Conservation (phyloP, 208 protist genomes). For the Leishmania aethiopica region DNA sequence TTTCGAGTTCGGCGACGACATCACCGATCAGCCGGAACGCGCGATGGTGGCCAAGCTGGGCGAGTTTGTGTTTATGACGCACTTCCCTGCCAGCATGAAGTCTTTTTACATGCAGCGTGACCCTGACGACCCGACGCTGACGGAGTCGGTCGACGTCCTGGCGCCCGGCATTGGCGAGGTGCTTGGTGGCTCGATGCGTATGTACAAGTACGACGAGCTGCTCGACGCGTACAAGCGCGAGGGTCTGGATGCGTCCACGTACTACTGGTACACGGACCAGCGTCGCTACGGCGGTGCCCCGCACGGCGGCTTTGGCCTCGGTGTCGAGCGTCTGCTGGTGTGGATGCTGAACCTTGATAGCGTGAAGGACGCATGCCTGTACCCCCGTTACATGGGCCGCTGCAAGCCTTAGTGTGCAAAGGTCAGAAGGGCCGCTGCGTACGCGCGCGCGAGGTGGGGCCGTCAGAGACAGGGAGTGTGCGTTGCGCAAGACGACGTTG, state of each 20-base stretch:
- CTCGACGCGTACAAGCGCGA: slow-evolving; percentile 93
- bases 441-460: not conserved
- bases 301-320: slow-evolving; percentile 99
- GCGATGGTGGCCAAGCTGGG: slow-evolving; percentile 97
- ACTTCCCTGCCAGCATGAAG: slow-evolving; percentile 98
- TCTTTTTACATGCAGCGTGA: slow-evolving; percentile 99
- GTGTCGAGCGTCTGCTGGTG: slow-evolving; percentile 97
- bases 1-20: slow-evolving; percentile 97
- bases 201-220: slow-evolving; percentile 94
- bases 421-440: not conserved
- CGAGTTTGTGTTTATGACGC: slow-evolving; percentile 96
- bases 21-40: slow-evolving; percentile 98
- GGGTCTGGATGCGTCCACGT: slow-evolving; percentile 93
- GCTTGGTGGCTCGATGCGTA: slow-evolving; percentile 98
- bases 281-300: slow-evolving; percentile 97
- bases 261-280: slow-evolving; percentile 99
- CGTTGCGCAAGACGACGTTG: not conserved
- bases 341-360: slow-evolving; percentile 96
- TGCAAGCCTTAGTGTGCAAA: slow-evolving; percentile 91
- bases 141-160: slow-evolving; percentile 96
- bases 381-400: slow-evolving; percentile 95
- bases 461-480: not conserved
- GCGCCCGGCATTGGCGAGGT: slow-evolving; percentile 99
- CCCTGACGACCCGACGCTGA: slow-evolving; percentile 80
- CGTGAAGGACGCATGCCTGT: slow-evolving; percentile 97